Evolutionary conservation across 1,139 yeast genomes (phyloP).

Genomic region (Arxiozyma heterogenica): DNA sequence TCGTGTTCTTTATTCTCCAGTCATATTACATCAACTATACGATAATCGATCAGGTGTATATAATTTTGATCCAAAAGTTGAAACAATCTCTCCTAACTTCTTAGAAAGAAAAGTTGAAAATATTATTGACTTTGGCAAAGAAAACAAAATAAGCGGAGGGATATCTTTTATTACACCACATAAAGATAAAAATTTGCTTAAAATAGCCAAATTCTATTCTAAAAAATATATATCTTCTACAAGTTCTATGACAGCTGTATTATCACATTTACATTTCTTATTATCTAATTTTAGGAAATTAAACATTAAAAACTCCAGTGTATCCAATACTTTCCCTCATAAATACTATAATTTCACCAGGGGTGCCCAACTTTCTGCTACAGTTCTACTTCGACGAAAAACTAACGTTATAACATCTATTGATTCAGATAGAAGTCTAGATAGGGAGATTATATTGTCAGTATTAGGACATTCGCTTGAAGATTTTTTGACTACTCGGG

Average conservation of each 20-base stretch:
- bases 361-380: slow-evolving; percentile 37
- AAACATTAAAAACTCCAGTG: slow-evolving; percentile 31
- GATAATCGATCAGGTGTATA: slow-evolving; percentile 69
- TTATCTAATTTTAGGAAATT: slow-evolving; percentile 54
- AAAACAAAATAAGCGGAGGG: background rate
- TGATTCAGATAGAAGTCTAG: slow-evolving; percentile 61
- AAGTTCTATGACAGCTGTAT: slow-evolving; percentile 71
- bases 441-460: slow-evolving; percentile 63
- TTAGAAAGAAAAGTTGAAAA: slow-evolving; percentile 10
- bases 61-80: slow-evolving; percentile 59
- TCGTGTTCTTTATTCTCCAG: slow-evolving; percentile 62
- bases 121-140: background rate
- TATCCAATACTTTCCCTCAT: slow-evolving; percentile 38
- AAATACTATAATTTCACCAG: slow-evolving; percentile 26
- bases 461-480: slow-evolving; percentile 74
- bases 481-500: slow-evolving; percentile 45
- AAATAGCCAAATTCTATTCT: slow-evolving; percentile 37
- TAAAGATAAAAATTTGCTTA: slow-evolving; percentile 45
- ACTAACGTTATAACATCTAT: slow-evolving; percentile 45
- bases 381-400: slow-evolving; percentile 36
- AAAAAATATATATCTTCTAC: slow-evolving; percentile 68
- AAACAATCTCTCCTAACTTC: slow-evolving; percentile 36
- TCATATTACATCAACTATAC: slow-evolving; percentile 65
- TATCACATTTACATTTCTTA: slow-evolving; percentile 63
- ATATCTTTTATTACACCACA: slow-evolving; percentile 58